Percentiles rank a stretch among this genome's conserved stretches.
Conservation (phyloP, 2,329 filamentous ascomycete genomes). For the Ceratocystis huliohia region DNA sequence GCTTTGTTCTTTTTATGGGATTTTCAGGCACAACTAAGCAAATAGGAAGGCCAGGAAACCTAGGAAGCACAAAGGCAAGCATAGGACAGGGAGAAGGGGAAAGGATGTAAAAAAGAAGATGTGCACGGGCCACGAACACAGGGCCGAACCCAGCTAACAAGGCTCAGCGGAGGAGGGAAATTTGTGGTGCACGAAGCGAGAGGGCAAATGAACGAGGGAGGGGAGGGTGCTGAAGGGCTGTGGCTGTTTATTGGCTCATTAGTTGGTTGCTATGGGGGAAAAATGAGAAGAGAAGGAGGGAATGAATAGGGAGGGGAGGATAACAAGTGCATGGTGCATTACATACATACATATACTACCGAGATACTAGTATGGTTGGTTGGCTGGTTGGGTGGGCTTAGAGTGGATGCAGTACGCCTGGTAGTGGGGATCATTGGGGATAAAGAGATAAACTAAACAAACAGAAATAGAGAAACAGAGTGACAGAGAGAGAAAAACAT, state of each 20-base stretch:
- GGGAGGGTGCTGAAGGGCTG: not conserved
- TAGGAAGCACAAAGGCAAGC: not conserved
- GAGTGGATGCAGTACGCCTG: not conserved
- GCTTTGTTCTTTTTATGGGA: not conserved
- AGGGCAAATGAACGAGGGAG: not conserved
- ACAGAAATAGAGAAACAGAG: too few relatives aligned
- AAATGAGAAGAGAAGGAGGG: not conserved
- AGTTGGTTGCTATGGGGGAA: conserved; percentile 5
- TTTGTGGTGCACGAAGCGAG: conserved; percentile 1
- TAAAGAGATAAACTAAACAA: not conserved
- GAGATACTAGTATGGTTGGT: not conserved
- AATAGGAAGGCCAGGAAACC: not conserved
- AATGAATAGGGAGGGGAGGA: not conserved
- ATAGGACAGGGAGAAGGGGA: not conserved
- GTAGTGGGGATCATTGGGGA: not conserved
- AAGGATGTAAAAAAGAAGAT: not conserved
- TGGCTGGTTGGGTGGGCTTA: not conserved
- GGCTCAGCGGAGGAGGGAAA: not conserved
- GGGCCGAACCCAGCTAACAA: not conserved
- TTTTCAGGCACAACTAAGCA: conserved; percentile 1
- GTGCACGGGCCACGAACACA: not conserved
- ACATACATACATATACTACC: too few relatives aligned
- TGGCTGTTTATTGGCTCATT: not conserved
- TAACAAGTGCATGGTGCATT: not conserved
- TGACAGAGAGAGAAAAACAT: too few relatives aligned